A percentile compares a stretch with the other conserved stretches of the same genome.
phyloP scores from a whole-genome alignment of 345 rosid species.

The Moringa oleifera region DNA sequence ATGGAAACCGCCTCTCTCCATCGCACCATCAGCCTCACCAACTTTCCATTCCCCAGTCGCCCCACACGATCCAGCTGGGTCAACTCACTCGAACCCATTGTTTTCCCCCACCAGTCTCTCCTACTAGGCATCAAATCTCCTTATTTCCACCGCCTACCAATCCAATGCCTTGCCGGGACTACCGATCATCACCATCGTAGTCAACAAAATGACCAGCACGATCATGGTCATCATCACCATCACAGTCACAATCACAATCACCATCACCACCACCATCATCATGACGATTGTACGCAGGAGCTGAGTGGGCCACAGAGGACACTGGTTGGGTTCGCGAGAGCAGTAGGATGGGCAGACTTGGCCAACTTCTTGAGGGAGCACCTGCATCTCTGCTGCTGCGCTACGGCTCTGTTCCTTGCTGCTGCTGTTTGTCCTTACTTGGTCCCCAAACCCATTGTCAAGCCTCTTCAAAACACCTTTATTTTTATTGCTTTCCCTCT shows the following conservation, averaged over 20 bases:
- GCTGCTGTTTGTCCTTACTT: slow-evolving; percentile 75
- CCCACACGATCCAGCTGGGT: slow-evolving; percentile 30
- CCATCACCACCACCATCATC: slow-evolving; percentile 40
- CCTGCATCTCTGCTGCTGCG: slow-evolving; percentile 73
- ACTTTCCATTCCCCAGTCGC: slow-evolving; percentile 30
- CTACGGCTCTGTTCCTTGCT: slow-evolving; percentile 64
- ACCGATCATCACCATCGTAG: slow-evolving; percentile 2
- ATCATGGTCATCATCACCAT: slow-evolving; percentile 21
- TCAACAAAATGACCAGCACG: slow-evolving; percentile 20
- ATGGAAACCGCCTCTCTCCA: slow-evolving; percentile 49
- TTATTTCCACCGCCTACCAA: slow-evolving; percentile 14
- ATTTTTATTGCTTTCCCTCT: slow-evolving; percentile 75
- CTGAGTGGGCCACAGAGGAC: slow-evolving; percentile 46
- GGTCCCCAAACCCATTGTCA: slow-evolving; percentile 52
- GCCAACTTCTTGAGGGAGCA: slow-evolving; percentile 84
- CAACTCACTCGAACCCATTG: slow-evolving; percentile 31
- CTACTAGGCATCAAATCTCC: slow-evolving; percentile 21
- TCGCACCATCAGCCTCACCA: slow-evolving; percentile 28
- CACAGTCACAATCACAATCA: slow-evolving; percentile 22
- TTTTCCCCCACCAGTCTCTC: slow-evolving; percentile 21
- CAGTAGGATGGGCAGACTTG: slow-evolving; percentile 63
- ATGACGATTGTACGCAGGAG: slow-evolving; percentile 26
- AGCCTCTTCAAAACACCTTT: slow-evolving; percentile 60
- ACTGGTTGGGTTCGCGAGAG: slow-evolving; percentile 54
- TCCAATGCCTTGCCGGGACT: slow-evolving; percentile 23